phyloP scores from a whole-genome alignment of 768 basidiomycete species.

The Cantharellus cinnabarinus region DNA sequence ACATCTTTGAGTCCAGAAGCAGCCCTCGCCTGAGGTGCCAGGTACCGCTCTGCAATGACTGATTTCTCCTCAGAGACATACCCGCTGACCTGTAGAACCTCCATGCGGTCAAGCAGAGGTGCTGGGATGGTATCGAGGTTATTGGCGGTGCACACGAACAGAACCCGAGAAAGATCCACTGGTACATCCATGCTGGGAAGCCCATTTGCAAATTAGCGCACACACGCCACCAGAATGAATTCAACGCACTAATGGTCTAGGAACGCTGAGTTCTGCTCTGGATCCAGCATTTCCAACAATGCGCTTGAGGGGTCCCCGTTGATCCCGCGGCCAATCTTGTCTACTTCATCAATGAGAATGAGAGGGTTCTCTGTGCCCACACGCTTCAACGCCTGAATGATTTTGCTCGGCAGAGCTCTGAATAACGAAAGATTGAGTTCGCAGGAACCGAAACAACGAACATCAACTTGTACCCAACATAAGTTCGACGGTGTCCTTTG shows the following conservation, averaged over 20 bases:
- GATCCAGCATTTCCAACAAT: slow-evolving; percentile 79
- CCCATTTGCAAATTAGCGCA: slow-evolving; percentile 5
- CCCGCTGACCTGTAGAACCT: slow-evolving; percentile 83
- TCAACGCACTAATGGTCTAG: slow-evolving; percentile 75
- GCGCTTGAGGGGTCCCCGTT: slow-evolving; percentile 90
- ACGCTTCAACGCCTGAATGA: slow-evolving; percentile 82
- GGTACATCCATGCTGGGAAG: slow-evolving; percentile 74
- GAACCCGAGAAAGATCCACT: slow-evolving; percentile 83
- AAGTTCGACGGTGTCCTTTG: slow-evolving; percentile 95
- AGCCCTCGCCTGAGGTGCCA: slow-evolving; percentile 85
- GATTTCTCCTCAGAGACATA: slow-evolving; percentile 89
- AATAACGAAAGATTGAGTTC: background rate
- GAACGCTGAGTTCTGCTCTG: slow-evolving; percentile 88
- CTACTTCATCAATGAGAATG: slow-evolving; percentile 87
- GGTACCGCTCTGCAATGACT: slow-evolving; percentile 68
- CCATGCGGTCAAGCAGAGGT: slow-evolving; percentile 87
- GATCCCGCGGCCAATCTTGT: slow-evolving; percentile 80
- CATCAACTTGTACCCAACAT: slow-evolving; percentile 41
- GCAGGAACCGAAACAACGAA: background rate
- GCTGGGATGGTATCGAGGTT: slow-evolving; percentile 86
- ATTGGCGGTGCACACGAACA: slow-evolving; percentile 95
- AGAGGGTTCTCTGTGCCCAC: slow-evolving; percentile 88
- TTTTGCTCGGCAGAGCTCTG: slow-evolving; percentile 83
- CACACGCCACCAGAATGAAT: background rate
- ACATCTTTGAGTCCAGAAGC: slow-evolving; percentile 70